These are phyloP conservation scores for Aspergillus floridensis DNA, from an alignment of 2,329 filamentous ascomycete genomes.

Conservation along the genomic window DNA sequence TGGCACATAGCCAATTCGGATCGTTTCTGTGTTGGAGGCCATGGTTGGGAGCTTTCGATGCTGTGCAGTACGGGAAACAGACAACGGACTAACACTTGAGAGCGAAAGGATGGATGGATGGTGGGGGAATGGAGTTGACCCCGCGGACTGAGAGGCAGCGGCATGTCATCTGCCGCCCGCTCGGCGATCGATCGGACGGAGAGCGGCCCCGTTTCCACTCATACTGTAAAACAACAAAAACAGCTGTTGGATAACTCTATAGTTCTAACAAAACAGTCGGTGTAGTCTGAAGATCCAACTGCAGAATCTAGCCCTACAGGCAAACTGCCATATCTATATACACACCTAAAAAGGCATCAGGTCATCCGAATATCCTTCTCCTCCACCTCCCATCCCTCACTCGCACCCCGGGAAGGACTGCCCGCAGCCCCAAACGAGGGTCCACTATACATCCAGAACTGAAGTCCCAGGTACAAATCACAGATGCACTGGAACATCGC, in stretches of 20 bases:
- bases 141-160: not conserved
- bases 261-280: too few species aligned
- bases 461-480: conserved; percentile 47
- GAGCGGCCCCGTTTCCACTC: not conserved
- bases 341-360: conserved; percentile 19
- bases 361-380: conserved; percentile 43
- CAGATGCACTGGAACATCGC: conserved; percentile 50
- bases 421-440: conserved; percentile 23
- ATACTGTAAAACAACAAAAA: too few species aligned
- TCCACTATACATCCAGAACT: conserved; percentile 48
- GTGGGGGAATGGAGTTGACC: not conserved
- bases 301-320: not conserved
- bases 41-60: conserved; percentile 18
- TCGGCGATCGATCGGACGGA: not conserved
- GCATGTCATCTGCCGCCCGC: not conserved
- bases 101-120: not conserved
- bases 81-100: too few species aligned
- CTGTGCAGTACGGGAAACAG: not conserved
- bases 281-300: too few species aligned
- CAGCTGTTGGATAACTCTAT: too few species aligned
- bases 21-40: conserved; percentile 28
- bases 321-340: not conserved
- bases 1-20: conserved; percentile 49
- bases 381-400: conserved; percentile 27
- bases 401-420: conserved; percentile 22